Base-by-base conservation (phyloP, 2,329 filamentous ascomycete species). In the Sclerotinia minor region DNA sequence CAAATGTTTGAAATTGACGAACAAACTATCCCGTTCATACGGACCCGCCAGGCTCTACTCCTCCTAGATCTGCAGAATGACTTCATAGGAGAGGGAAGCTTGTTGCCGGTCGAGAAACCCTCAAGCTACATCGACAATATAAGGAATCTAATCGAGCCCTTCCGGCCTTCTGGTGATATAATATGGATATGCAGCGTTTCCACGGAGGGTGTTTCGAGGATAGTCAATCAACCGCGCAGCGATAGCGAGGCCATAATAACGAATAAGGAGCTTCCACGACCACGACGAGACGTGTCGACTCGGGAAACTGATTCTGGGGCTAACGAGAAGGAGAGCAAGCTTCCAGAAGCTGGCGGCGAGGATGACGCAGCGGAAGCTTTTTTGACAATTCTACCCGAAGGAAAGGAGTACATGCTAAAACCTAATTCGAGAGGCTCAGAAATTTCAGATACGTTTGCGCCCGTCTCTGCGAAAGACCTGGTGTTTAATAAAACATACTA, bases 31-130 rank as follows among this genome's bases (percentile, higher is more conserved):
- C 87, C 87, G 15, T 79, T 84, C 60, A 78, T 89, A 64, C 81
- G 79, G 41, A 86, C 86, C 11, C 83, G 87, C 64, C 86, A 85
- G 79, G 94, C 92, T 1, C 83, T 99, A 54, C 82, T 98, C 26
- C 81, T 96, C 24, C 84, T 97, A 71, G 94, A 97, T 75, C 86
- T 96, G 47, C 95, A 98, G 76, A 92, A 96, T 74, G 94, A 97
- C 77, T 97, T 98, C 75, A 80, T 96, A 68, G 83, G 87, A 8
- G 80, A 85, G 1, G 83, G 87, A 63, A 90, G 91, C 66, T 85
- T 87, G 35, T 79, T 97, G 26, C 84, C 87, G 17, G 86, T 94
- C 63, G 81, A 81, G 47, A 83, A 86, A 54, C 87, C 88, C 3
- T 79, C 84, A 5, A 85, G 86, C 13, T 92, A 94, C 70, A 78